Conservation (phyloP, 1,284 basidiomycete genomes). For the Cryptococcus sp. region DNA sequence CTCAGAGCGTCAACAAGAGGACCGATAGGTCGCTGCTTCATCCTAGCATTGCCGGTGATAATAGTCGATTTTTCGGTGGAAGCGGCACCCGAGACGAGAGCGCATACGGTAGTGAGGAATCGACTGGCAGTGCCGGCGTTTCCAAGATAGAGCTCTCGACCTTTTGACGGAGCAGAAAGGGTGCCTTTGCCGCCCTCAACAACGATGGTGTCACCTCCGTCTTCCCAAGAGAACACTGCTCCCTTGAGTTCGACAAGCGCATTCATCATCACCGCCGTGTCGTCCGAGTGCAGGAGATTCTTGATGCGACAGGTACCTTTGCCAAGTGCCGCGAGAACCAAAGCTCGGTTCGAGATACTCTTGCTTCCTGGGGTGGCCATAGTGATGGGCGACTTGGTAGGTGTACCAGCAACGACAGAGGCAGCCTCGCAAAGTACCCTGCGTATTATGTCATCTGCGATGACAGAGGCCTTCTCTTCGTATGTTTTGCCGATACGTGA, state of each 20-base stretch:
- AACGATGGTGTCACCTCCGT: conserved; percentile 87
- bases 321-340: conserved; percentile 90
- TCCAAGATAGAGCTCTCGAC: conserved; percentile 90
- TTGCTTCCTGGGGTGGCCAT: conserved; percentile 96
- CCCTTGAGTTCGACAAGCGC: conserved; percentile 87
- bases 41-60: conserved; percentile 95
- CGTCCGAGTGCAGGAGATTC: conserved; percentile 94
- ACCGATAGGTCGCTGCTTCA: conserved; percentile 95
- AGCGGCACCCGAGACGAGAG: conserved; percentile 47
- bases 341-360: conserved; percentile 92
- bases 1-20: conserved; percentile 91
- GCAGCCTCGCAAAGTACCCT: conserved; percentile 77
- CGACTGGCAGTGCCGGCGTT: conserved; percentile 98
- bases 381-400: conserved; percentile 65
- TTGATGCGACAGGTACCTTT: conserved; percentile 83
- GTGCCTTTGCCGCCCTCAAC: conserved; percentile 83
- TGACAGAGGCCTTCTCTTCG: conserved; percentile 86
- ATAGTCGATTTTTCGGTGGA: conserved; percentile 62
- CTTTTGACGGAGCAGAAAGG: conserved; percentile 72
- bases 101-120: conserved; percentile 93
- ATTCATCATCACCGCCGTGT: conserved; percentile 99
- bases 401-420: conserved; percentile 71
- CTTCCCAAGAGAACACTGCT: conserved; percentile 87
- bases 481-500: conserved; percentile 87
- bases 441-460: conserved; percentile 76